Conservation (phyloP, 192 early-diverging fungal genomes). For the Backusella psychrophila region DNA sequence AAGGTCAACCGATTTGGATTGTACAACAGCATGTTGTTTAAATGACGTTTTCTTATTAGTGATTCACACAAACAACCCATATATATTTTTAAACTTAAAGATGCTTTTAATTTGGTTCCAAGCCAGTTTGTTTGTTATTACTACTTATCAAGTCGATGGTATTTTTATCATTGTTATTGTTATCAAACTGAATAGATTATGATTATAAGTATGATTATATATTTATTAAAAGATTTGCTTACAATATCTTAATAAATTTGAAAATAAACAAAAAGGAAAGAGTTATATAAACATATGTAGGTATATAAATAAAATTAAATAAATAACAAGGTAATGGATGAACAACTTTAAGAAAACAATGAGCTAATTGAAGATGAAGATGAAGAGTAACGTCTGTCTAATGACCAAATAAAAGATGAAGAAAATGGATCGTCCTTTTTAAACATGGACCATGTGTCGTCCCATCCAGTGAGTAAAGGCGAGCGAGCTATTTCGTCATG, state of each 20-base stretch:
- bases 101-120: neutral
- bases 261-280: neutral
- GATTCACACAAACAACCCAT: neutral
- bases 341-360: neutral
- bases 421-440: neutral
- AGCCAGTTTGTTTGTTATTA: neutral
- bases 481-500: slow-evolving; percentile 49
- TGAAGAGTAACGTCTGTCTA: slow-evolving; percentile 8
- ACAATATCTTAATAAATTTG: neutral
- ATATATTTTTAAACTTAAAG: neutral
- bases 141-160: neutral
- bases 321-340: neutral
- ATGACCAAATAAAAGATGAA: slow-evolving; percentile 8
- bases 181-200: neutral
- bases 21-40: neutral
- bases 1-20: neutral
- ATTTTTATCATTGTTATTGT: neutral
- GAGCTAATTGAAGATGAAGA: slow-evolving; percentile 3
- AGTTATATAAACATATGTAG: neutral
- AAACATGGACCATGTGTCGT: neutral
- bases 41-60: neutral
- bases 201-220: neutral
- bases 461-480: neutral
- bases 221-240: slow-evolving; percentile 2
- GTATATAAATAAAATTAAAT: neutral